Evolutionary conservation across 139 green algal species (phyloP).

Genomic region (Closterium sp.): DNA sequence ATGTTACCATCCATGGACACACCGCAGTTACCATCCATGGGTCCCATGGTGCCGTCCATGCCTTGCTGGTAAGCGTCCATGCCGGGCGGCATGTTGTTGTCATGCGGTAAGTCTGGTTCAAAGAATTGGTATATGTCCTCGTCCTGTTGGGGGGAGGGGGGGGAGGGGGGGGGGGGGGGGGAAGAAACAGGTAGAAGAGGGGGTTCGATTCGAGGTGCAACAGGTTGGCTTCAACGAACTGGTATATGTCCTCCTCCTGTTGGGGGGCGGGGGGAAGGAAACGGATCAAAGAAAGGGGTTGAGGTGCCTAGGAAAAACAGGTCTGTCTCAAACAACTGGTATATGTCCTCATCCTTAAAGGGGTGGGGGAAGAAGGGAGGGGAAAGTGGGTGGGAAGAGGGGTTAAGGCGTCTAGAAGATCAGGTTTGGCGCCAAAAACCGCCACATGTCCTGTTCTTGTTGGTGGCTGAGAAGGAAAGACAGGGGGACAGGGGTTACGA

Average conservation of each 20-base stretch:
- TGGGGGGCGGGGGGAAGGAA: neutral
- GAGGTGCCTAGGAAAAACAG: neutral
- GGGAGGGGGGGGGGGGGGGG: too few relatives aligned
- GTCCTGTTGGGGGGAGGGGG: conserved; percentile 12
- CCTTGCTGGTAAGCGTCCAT: neutral
- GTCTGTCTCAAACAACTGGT: conserved; percentile 37
- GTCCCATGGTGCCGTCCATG: neutral
- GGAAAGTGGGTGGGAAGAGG: neutral
- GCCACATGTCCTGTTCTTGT: neutral
- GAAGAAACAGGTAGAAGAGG: neutral
- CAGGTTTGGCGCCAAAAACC: neutral
- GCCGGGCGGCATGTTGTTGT: neutral
- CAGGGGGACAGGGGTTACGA: too few relatives aligned
- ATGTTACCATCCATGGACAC: neutral
- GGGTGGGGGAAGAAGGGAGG: neutral
- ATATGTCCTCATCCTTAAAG: conserved; percentile 47
- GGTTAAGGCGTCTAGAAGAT: neutral
- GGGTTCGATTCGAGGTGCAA: too few relatives aligned
- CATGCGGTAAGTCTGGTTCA: conserved; percentile 38
- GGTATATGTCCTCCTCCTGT: neutral
- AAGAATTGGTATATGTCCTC: conserved; percentile 51
- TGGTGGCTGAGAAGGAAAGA: too few relatives aligned
- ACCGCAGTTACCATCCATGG: neutral
- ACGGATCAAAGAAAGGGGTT: neutral
- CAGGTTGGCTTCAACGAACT: too few relatives aligned